Conservation (phyloP, 805 yeast species). For the Kodamaea leandrae region DNA sequence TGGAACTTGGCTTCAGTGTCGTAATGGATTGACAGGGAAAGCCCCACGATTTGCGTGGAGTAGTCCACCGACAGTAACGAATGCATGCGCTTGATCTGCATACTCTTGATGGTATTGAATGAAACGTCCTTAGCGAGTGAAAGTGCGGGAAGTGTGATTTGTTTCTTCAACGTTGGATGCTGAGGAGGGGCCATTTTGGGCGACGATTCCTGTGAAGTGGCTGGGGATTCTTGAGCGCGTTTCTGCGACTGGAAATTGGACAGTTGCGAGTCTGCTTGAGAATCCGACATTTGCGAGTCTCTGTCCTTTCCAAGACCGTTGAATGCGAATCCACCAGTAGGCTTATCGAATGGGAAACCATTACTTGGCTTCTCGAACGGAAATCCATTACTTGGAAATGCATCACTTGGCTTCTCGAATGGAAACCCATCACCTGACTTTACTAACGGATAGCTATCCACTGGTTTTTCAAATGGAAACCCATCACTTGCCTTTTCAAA, state of each 20-base stretch:
- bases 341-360: neutral
- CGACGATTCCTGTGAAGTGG: neutral
- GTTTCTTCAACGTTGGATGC: constrained; percentile 17
- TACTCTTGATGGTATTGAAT: constrained; percentile 19
- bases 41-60: constrained; percentile 20
- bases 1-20: constrained; percentile 16
- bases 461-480: too few species aligned
- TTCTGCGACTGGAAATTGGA: too few species aligned
- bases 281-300: too few species aligned
- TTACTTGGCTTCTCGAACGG: too few species aligned
- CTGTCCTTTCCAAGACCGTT: too few species aligned
- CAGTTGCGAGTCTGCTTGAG: too few species aligned
- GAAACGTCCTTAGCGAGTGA: constrained; percentile 14
- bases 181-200: constrained; percentile 4
- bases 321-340: neutral
- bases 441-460: too few species aligned
- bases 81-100: constrained; percentile 23
- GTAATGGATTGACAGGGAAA: constrained; percentile 22
- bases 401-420: too few species aligned
- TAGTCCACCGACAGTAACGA: constrained; percentile 21
- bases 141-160: constrained; percentile 22
- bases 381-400: too few species aligned
- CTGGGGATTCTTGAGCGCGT: too few species aligned
- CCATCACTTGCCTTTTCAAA: too few species aligned
- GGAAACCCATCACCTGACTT: too few species aligned